Percentiles rank a stretch among this genome's conserved stretches.
phyloP scores from a whole-genome alignment of 2,329 filamentous ascomycete genomes.

The Fusarium buharicum region DNA sequence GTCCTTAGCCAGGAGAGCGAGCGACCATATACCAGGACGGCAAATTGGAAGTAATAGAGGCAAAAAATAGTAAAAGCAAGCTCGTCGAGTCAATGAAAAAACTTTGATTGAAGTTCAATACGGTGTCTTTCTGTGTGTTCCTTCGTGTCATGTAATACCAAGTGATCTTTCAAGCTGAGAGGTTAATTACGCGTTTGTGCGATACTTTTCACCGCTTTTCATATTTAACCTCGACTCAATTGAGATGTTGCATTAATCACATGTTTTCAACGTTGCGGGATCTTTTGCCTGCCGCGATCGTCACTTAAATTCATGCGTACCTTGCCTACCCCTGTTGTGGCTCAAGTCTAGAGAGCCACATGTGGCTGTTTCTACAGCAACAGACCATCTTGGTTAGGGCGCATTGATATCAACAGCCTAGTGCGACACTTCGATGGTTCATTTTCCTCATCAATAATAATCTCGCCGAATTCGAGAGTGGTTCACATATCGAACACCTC shows the following conservation, averaged over 20 bases:
- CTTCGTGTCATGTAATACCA: background rate
- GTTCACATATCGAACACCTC: constrained; percentile 25
- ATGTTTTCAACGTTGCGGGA: background rate
- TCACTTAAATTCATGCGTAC: background rate
- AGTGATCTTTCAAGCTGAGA: background rate
- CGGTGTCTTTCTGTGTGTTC: background rate
- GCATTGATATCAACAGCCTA: constrained; percentile 24
- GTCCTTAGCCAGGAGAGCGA: constrained; percentile 36
- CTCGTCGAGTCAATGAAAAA: constrained; percentile 37
- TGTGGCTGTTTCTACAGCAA: constrained; percentile 45
- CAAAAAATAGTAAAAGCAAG: constrained; percentile 45
- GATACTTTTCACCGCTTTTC: background rate
- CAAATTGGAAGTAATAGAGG: constrained; percentile 45
- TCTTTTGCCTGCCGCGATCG: background rate
- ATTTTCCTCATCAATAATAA: constrained; percentile 24
- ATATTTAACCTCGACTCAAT: background rate
- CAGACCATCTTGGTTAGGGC: constrained; percentile 5
- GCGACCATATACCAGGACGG: constrained; percentile 43
- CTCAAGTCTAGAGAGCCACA: constrained; percentile 10
- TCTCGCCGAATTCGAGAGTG: constrained; percentile 23
- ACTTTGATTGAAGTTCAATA: constrained; percentile 37
- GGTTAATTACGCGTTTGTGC: background rate
- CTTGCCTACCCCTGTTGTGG: background rate
- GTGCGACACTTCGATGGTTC: constrained; percentile 6
- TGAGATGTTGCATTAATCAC: background rate